These are phyloP conservation scores for Silene noctiflora DNA, from an alignment of 179 eudicot species.

Conservation along the genomic window DNA sequence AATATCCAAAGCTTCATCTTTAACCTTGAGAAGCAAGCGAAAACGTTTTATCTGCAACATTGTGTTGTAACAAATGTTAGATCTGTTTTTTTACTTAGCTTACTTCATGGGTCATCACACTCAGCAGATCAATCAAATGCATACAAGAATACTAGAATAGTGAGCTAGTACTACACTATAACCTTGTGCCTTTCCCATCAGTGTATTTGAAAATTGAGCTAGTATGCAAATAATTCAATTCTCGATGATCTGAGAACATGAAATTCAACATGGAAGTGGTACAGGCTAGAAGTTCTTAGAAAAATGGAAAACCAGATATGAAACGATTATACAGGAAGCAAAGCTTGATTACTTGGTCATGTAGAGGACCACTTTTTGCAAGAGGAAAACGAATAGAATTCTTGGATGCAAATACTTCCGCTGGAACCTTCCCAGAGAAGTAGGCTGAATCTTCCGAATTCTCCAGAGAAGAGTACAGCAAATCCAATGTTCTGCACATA, in stretches of 20 bases:
- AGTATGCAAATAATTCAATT: neutral
- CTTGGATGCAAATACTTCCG: conserved; percentile 74
- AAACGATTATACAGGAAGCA: neutral
- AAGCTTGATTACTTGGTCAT: conserved; percentile 51
- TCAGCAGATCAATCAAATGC: neutral
- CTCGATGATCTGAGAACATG: conserved; percentile 2
- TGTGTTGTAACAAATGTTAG: neutral
- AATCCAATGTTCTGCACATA: conserved; percentile 64
- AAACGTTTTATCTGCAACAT: conserved; percentile 73
- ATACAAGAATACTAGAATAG: neutral
- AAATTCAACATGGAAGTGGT: neutral
- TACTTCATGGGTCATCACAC: neutral
- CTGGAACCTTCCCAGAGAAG: conserved; percentile 44
- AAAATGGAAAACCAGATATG: neutral
- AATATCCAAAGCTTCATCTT: conserved; percentile 83
- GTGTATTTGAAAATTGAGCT: neutral
- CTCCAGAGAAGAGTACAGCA: conserved; percentile 41
- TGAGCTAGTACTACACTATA: neutral
- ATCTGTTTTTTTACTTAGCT: neutral
- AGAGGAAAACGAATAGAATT: conserved; percentile 74
- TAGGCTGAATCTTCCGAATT: conserved; percentile 36
- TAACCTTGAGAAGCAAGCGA: conserved; percentile 71
- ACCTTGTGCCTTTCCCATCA: neutral
- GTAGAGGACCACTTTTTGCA: conserved; percentile 52
- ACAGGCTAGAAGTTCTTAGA: neutral